Conservation (phyloP, 164 flowering plant species). For the Sedum album region DNA sequence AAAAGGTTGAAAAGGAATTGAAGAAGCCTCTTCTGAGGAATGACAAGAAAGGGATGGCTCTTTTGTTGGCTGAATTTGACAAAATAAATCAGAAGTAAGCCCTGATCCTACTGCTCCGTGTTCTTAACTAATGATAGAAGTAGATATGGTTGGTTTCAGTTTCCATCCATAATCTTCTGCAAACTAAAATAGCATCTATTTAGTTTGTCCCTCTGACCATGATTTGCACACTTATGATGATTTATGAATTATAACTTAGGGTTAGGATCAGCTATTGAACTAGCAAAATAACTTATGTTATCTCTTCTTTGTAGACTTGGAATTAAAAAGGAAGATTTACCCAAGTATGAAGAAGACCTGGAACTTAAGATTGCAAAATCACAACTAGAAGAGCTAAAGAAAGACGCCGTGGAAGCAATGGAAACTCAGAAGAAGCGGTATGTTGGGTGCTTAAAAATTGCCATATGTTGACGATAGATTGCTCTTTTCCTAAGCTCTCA, state of each 20-base stretch:
- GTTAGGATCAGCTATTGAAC: neutral
- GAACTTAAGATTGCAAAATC: constrained; percentile 4
- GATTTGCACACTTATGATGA: neutral
- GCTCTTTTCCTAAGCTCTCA: too few species aligned
- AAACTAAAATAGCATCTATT: neutral
- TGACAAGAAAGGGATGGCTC: constrained; percentile 83
- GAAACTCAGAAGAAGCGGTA: constrained; percentile 7
- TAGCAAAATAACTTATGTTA: neutral
- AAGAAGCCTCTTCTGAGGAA: constrained; percentile 87
- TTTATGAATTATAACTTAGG: neutral
- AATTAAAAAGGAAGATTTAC: constrained; percentile 3
- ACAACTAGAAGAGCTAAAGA: constrained; percentile 2
- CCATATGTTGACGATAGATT: too few species aligned
- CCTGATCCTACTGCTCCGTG: neutral
- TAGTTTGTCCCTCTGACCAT: neutral
- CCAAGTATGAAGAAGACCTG: constrained; percentile 4
- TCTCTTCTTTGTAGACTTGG: neutral
- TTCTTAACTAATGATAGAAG: neutral
- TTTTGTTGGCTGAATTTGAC: constrained; percentile 77
- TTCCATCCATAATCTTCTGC: neutral
- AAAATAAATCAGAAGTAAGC: constrained; percentile 78
- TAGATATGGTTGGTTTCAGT: neutral
- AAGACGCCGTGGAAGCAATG: neutral
- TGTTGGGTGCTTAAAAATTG: too few species aligned
- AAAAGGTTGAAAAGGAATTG: constrained; percentile 24